Conservation (phyloP, 73 alveolate species). For the Urostyla sp. region DNA sequence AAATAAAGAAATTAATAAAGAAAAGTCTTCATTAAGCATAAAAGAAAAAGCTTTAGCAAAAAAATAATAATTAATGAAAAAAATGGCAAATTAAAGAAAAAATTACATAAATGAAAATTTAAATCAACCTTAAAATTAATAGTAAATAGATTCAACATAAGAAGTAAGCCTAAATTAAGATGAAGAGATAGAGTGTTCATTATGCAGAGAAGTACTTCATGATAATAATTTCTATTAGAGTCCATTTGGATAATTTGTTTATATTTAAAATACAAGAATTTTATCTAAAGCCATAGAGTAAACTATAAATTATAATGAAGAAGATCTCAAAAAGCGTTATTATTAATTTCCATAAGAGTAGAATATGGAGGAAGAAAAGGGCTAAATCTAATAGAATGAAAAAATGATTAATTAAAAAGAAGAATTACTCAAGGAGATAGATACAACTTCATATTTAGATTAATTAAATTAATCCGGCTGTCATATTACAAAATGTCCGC, state of each 20-base stretch:
- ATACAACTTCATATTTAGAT: not conserved
- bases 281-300: not conserved
- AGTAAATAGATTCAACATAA: not conserved
- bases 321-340: too few species aligned
- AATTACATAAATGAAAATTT: not conserved
- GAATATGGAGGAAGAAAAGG: not conserved
- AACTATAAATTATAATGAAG: not conserved
- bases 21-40: not conserved
- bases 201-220: constrained; percentile 17
- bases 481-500: constrained; percentile 38
- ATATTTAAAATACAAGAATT: constrained; percentile 10
- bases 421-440: not conserved
- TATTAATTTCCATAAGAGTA: too few species aligned
- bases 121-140: not conserved
- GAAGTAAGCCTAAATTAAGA: not conserved
- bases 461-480: not conserved
- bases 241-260: constrained; percentile 42
- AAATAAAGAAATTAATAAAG: not conserved
- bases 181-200: not conserved
- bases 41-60: constrained; percentile 18
- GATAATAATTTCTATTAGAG: not conserved
- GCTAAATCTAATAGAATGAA: not conserved
- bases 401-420: not conserved
- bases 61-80: not conserved
- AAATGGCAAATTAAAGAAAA: not conserved